A percentile compares a stretch with the other conserved stretches of the same genome.
These are phyloP conservation scores for Geotrichum ghanense DNA, from an alignment of 805 yeast genomes.

Conservation along the genomic window DNA sequence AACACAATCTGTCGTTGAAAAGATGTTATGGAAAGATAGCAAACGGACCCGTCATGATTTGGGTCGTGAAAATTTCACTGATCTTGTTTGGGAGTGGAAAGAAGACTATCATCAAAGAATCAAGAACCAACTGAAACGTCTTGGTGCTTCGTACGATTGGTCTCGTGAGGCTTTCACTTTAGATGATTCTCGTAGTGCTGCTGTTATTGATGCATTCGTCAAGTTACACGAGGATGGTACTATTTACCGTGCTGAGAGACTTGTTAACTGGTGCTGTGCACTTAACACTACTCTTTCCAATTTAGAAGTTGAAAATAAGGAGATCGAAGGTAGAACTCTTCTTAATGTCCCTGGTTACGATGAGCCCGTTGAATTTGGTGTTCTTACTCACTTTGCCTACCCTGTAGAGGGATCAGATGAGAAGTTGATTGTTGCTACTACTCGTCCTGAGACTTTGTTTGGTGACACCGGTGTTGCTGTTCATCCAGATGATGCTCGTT, in stretches of 20 bases:
- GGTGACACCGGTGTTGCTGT: constrained; percentile 98
- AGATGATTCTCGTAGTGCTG: constrained; percentile 60
- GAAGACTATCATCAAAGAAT: constrained; percentile 83
- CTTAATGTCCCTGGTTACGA: constrained; percentile 84
- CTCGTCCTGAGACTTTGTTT: constrained; percentile 96
- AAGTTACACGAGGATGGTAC: constrained; percentile 88
- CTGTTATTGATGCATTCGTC: constrained; percentile 88
- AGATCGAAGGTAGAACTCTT: constrained; percentile 68
- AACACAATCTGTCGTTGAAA: constrained; percentile 96
- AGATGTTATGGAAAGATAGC: constrained; percentile 81
- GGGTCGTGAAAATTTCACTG: constrained; percentile 83
- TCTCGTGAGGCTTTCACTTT: constrained; percentile 86
- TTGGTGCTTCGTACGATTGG: constrained; percentile 99
- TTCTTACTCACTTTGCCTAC: constrained; percentile 89
- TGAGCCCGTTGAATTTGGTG: constrained; percentile 90
- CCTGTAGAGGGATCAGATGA: constrained; percentile 79
- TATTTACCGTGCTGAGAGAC: constrained; percentile 84
- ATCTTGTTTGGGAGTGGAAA: constrained; percentile 97
- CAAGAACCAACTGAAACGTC: constrained; percentile 66
- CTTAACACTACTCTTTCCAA: constrained; percentile 92
- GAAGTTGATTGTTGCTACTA: constrained; percentile 84
- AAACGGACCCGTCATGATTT: constrained; percentile 87
- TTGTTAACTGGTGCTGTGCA: constrained; percentile 94
- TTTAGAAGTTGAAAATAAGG: constrained; percentile 92
- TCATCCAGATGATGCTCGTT: constrained; percentile 90